phyloP scores from a whole-genome alignment of 768 basidiomycete genomes.

The Chalciporus pseudorubinellus region DNA sequence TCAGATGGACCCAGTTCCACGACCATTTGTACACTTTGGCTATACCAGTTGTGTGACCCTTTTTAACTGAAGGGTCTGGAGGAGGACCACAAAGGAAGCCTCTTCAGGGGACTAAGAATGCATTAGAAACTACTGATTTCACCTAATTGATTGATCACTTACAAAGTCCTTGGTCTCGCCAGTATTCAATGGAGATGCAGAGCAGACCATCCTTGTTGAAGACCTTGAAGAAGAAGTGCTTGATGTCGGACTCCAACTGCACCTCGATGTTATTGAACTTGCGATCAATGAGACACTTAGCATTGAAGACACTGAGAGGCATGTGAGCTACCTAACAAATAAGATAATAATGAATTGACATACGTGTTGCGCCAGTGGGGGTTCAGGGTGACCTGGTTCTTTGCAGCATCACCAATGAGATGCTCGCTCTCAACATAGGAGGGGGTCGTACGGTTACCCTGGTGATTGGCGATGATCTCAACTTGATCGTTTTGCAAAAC shows the following conservation, averaged over 20 bases:
- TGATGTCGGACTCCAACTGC: constrained; percentile 72
- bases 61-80: too few species aligned
- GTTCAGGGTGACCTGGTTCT: constrained; percentile 99
- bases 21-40: too few species aligned
- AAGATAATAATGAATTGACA: constrained; percentile 7
- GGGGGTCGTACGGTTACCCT: constrained; percentile 93
- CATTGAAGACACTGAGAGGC: constrained; percentile 83
- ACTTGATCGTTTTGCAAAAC: constrained; percentile 99
- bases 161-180: constrained; percentile 93
- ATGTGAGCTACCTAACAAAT: constrained; percentile 2
- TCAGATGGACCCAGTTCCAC: too few species aligned
- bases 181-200: constrained; percentile 85
- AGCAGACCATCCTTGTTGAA: constrained; percentile 87
- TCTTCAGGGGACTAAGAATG: too few species aligned
- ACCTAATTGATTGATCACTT: constrained; percentile 34
- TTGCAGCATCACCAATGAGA: constrained; percentile 98
- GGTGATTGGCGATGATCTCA: constrained; percentile 96
- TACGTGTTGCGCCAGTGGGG: constrained; percentile 90
- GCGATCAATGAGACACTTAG: constrained; percentile 96
- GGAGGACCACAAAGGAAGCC: too few species aligned
- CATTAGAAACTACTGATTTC: constrained; percentile 3
- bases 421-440: constrained; percentile 96
- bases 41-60: too few species aligned
- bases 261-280: constrained; percentile 86
- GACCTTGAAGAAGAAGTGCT: constrained; percentile 95